These are phyloP conservation scores for Nepenthes alata DNA, from an alignment of 179 eudicot species.

Conservation along the genomic window DNA sequence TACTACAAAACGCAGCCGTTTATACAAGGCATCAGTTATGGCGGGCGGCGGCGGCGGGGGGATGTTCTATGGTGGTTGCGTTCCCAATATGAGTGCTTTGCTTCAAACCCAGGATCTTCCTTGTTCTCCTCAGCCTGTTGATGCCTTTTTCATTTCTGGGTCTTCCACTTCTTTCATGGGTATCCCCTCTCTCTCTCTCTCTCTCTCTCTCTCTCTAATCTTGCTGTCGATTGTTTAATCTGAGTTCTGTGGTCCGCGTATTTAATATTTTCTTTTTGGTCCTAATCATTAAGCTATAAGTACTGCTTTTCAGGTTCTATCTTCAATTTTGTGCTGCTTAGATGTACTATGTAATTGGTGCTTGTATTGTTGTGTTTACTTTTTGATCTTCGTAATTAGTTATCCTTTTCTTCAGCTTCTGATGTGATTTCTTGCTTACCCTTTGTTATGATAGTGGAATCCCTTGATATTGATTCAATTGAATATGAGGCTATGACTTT, in stretches of 20 bases:
- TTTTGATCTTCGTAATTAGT: too few relatives aligned
- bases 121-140: slow-evolving; percentile 29
- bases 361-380: too few relatives aligned
- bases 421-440: too few relatives aligned
- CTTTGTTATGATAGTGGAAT: neutral
- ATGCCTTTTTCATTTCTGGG: slow-evolving; percentile 40
- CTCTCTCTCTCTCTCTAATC: too few relatives aligned
- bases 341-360: too few relatives aligned
- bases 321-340: too few relatives aligned
- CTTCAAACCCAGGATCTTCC: slow-evolving; percentile 16
- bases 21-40: slow-evolving; percentile 3
- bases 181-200: slow-evolving; percentile 9
- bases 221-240: neutral
- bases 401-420: neutral
- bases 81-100: slow-evolving; percentile 14
- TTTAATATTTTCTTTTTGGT: too few relatives aligned
- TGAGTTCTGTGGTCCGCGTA: too few relatives aligned
- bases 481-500: neutral
- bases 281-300: too few relatives aligned
- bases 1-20: neutral
- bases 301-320: neutral
- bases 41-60: slow-evolving; percentile 7
- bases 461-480: neutral
- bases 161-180: slow-evolving; percentile 54
- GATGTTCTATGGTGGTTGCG: slow-evolving; percentile 11